Evolutionary conservation across 1,284 basidiomycete species (phyloP).

Genomic region (Cutaneotrichosporon cavernicola): DNA sequence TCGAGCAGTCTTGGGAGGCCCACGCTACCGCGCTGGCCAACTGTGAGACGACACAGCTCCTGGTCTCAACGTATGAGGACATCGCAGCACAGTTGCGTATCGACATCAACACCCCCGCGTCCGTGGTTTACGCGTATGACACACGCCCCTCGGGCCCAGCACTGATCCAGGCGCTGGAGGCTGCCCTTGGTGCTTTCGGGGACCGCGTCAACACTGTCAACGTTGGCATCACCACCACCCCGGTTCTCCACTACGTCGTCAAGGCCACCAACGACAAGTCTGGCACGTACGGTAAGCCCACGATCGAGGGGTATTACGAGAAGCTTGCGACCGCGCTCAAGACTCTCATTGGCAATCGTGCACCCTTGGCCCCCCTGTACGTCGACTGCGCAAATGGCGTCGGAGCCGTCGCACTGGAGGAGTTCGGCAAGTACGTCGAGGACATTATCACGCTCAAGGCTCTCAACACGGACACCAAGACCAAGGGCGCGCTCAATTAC

Average conservation of each 20-base stretch:
- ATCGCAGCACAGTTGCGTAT: conserved; percentile 71
- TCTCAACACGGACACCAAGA: conserved; percentile 67
- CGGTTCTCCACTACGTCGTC: conserved; percentile 94
- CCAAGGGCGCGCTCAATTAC: conserved; percentile 75
- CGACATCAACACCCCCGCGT: conserved; percentile 72
- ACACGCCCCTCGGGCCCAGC: conserved; percentile 84
- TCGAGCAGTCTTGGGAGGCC: conserved; percentile 89
- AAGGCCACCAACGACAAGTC: conserved; percentile 69
- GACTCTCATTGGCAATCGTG: conserved; percentile 69
- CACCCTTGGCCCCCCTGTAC: conserved; percentile 59
- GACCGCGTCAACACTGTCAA: conserved; percentile 46
- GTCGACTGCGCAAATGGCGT: conserved; percentile 99
- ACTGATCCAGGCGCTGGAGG: conserved; percentile 77
- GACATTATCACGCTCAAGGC: conserved; percentile 53
- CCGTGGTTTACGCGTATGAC: conserved; percentile 87
- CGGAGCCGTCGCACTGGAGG: conserved; percentile 69
- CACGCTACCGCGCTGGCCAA: conserved; percentile 90
- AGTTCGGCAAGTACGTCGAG: conserved; percentile 57
- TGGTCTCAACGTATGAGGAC: conserved; percentile 66
- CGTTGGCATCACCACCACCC: conserved; percentile 83
- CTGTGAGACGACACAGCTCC: conserved; percentile 68
- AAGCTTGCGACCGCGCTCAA: conserved; percentile 86
- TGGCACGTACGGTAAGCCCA: conserved; percentile 77
- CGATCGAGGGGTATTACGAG: conserved; percentile 79
- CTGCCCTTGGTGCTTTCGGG: conserved; percentile 71